Evolutionary conservation across 805 yeast genomes (phyloP), one percentile per base, ranked within the genome.

Genomic region (Candida easanensis): DNA sequence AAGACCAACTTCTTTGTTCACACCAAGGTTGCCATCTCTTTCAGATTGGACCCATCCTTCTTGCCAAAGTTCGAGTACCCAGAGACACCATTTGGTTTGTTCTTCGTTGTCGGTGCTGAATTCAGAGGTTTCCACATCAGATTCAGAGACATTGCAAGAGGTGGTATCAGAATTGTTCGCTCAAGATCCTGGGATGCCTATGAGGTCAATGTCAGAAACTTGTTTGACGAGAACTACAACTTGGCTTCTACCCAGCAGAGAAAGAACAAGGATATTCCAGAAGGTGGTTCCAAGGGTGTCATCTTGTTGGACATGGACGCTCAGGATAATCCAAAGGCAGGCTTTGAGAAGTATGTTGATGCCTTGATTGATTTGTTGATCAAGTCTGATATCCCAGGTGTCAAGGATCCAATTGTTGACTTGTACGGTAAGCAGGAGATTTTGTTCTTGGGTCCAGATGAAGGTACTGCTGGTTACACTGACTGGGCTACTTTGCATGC

Each of bases 401-500:
- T 48, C 27, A 50, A 50, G 38, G 54, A 50, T 17, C 74, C 79
- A 44, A 84, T 89, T 61, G 90, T 91, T 40, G 98, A 91, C 63
- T 71, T 87, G 44, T 83, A 88, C 63, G 79, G 80, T 44, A 77
- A 84, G 59, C 88, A 86, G 38, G 99, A 91, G 72, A 91, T 93
- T 56, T 71, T 93, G 55, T 91, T 88, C 66, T 84, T 91, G 82
- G 99, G 99, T 42, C 99, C 99, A n/a, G 99, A 91, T 69, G 99
- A 91, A 74, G 95, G 96, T 64, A 90, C 98, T 41, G 98, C 99
- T 17, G 84, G 84, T 19, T 83, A 86, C 59, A 96, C 89, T 40
- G 90, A 93, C 65, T 91, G 98, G 98, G 98, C 99, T 10, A 93
- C 98, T 20, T 68, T 81, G 54, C 98, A 91, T 63, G 98, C 99